Conservation (phyloP, 768 basidiomycete genomes). For the Auricularia heimuer region DNA sequence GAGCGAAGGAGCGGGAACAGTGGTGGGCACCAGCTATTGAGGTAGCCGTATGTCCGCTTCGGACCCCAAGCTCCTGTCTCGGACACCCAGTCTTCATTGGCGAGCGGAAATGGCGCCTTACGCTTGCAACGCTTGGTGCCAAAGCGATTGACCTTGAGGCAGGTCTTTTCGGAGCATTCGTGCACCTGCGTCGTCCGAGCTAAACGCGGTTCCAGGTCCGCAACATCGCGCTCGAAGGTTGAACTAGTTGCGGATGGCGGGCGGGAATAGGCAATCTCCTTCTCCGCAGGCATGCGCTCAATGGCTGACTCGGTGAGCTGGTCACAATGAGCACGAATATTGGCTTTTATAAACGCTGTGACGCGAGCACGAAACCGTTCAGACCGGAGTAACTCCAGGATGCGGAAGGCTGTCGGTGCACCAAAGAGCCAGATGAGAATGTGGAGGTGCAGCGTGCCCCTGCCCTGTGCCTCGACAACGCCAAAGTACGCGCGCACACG, state of each 20-base stretch:
- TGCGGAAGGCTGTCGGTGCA: conserved; percentile 23
- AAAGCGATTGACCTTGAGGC: conserved; percentile 12
- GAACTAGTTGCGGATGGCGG: conserved; percentile 23
- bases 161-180: conserved; percentile 17
- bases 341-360: conserved; percentile 20
- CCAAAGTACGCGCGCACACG: conserved; percentile 26
- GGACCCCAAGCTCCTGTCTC: conserved; percentile 13
- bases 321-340: conserved; percentile 21
- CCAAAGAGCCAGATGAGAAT: conserved; percentile 29
- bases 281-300: conserved; percentile 16
- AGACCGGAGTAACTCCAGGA: conserved; percentile 15
- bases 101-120: conserved; percentile 14
- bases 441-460: conserved; percentile 33
- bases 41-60: conserved; percentile 7
- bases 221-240: conserved; percentile 13
- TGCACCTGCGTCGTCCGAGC: conserved; percentile 26
- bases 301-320: conserved; percentile 13
- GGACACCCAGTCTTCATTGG: conserved; percentile 7
- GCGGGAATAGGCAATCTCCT: conserved; percentile 22
- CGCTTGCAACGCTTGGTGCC: conserved; percentile 24
- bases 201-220: conserved; percentile 13
- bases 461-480: conserved; percentile 31
- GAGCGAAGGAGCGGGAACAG: conserved; percentile 19
- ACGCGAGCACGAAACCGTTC: conserved; percentile 14
- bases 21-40: conserved; percentile 19